These are phyloP conservation scores for Xylaria bambusicola DNA, from an alignment of 495 filamentous ascomycete genomes.

Conservation along the genomic window DNA sequence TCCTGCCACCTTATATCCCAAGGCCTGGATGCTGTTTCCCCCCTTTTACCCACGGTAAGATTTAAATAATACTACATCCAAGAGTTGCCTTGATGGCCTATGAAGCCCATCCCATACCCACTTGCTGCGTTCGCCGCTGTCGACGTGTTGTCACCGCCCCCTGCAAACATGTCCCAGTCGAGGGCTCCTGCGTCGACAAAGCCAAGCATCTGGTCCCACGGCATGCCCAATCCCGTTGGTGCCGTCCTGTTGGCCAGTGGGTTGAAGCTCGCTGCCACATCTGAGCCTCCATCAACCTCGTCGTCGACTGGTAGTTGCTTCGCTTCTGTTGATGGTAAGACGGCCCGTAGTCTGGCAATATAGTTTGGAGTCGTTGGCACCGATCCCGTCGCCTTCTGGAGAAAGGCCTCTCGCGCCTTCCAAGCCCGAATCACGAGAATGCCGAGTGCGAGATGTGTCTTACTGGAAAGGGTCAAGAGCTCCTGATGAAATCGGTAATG, in stretches of 20 bases:
- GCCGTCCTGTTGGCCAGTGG: background rate
- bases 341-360: constrained; percentile 35
- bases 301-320: constrained; percentile 18
- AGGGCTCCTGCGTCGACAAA: constrained; percentile 37
- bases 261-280: constrained; percentile 8
- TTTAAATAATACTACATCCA: constrained; percentile 16
- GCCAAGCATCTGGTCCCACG: constrained; percentile 40
- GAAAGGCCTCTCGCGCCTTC: constrained; percentile 41
- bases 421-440: constrained; percentile 50
- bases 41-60: background rate
- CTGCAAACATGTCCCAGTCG: constrained; percentile 50
- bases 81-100: background rate
- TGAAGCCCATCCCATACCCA: constrained; percentile 1
- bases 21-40: background rate
- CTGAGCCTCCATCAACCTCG: background rate
- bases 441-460: constrained; percentile 42
- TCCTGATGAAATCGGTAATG: constrained; percentile 49
- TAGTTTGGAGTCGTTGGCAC: constrained; percentile 37
- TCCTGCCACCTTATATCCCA: background rate
- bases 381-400: constrained; percentile 26
- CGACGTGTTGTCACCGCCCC: constrained; percentile 1
- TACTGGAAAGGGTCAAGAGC: constrained; percentile 45
- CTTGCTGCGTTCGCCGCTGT: no score
- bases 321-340: constrained; percentile 29
- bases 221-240: constrained; percentile 20